Base-by-base conservation (phyloP, 2,329 filamentous ascomycete species). In the Colletotrichum ledebouriae region DNA sequence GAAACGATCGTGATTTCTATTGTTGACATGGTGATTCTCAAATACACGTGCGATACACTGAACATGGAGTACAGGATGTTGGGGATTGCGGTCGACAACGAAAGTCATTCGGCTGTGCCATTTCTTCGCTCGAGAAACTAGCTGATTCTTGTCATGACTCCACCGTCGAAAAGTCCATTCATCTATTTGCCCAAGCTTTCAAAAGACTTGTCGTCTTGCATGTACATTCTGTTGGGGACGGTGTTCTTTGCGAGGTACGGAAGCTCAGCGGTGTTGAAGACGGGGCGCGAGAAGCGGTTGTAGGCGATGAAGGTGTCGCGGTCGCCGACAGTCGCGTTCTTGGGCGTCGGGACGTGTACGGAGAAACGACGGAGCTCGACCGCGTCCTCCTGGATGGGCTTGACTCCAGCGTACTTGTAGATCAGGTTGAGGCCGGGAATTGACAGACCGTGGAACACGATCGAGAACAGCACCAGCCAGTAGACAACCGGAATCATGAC, bases 381-480 rank as follows among this genome's bases (percentile, higher is more conserved):
- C 2, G 79, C 80, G 22, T 84, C 79, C 3, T 85, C 82, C 34
- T 77, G 75, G 46, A 84, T 80, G 0, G 82, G 81, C 59, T 77
- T 70, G 7, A 85, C 76, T 1, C 78, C 79, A 59, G 76, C 75
- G 64, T 72, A 79, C 15, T 69, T 70, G 73, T 84, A 85, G 47
- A 81, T 72, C 3, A 76, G 39, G 66, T 80, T 80, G 12, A 84
- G 76, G 0, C 75, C 73, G 0, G 84, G 83, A 29, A 86, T 85
- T 0, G 83, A 85, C 0, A 86, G 76, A 0, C 84, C 82, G 68
- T 85, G 82, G 1, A 84, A 76, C 7, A 84, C 71, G 69, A 84
- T 83, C 46, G 79, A 83, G 73, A 82, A 75, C 2, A 80, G 70
- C 0, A 79, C 78, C 3, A 83, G 76, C 62, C 77, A 84, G 70